A percentile compares a stretch with the other conserved stretches of the same genome.
Conservation (phyloP, 768 basidiomycete species). For the Floccularia luteovirens region DNA sequence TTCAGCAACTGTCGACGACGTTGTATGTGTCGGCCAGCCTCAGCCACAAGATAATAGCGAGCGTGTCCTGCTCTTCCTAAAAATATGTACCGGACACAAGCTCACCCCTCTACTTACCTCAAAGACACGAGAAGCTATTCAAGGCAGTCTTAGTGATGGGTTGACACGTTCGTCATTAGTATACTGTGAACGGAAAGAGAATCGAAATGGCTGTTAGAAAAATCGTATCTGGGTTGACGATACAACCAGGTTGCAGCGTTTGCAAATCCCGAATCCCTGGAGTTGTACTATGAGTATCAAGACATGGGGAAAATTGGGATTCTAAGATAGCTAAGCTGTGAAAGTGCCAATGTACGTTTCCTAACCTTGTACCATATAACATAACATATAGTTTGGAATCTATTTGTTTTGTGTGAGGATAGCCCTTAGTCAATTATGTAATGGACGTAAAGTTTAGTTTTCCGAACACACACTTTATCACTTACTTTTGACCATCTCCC, state of each 20-base stretch:
- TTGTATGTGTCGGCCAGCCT: slow-evolving; percentile 67
- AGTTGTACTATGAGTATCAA: slow-evolving; percentile 62
- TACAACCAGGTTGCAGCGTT: slow-evolving; percentile 71
- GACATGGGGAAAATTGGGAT: no score
- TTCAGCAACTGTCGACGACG: slow-evolving; percentile 49
- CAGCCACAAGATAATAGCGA: slow-evolving; percentile 59
- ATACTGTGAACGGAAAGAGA: slow-evolving; percentile 73
- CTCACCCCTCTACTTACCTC: slow-evolving; percentile 35
- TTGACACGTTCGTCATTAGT: no score
- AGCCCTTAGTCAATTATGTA: no score
- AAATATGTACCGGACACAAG: slow-evolving; percentile 41
- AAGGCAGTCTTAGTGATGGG: slow-evolving; percentile 51
- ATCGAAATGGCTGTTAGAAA: slow-evolving; percentile 77
- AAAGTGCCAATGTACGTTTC: no score
- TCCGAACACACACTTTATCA: no score
- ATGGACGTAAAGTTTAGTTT: no score
- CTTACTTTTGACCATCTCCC: no score
- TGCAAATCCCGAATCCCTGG: slow-evolving; percentile 61
- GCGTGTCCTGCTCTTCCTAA: slow-evolving; percentile 69
- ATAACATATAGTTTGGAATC: no score
- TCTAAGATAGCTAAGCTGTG: no score
- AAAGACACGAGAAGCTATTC: slow-evolving; percentile 50
- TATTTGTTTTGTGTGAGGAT: no score
- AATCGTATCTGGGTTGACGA: slow-evolving; percentile 57
- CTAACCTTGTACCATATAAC: no score